phyloP scores from a whole-genome alignment of 1,284 basidiomycete species.

The Malassezia globosa region DNA sequence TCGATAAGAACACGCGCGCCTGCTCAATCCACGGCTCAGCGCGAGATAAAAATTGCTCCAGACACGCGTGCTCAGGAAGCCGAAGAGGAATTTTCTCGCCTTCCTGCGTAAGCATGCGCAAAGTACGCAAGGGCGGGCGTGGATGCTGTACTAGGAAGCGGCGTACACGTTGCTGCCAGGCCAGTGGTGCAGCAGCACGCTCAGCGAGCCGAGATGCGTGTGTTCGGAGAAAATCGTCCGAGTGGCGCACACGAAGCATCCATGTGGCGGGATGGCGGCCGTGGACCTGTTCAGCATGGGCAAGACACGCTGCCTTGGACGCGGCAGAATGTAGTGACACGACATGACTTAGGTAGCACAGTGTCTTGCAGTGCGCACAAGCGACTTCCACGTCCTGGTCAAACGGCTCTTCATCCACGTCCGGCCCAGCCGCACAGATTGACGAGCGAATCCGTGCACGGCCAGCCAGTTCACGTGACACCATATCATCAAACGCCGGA shows the following conservation, averaged over 20 bases:
- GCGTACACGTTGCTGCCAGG: conserved; percentile 63
- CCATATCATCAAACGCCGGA: conserved; percentile 75
- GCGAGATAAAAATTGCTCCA: conserved; percentile 65
- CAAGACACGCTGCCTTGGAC: conserved; percentile 64
- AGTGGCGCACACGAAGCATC: conserved; percentile 65
- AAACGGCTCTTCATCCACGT: conserved; percentile 47
- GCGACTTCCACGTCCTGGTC: conserved; percentile 92
- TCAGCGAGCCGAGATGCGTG: conserved; percentile 49
- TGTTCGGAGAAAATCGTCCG: conserved; percentile 60
- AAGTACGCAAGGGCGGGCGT: conserved; percentile 61
- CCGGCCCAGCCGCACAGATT: conserved; percentile 44
- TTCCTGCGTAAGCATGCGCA: conserved; percentile 68
- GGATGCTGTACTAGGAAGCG: conserved; percentile 55
- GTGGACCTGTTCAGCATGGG: conserved; percentile 70
- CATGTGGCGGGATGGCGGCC: conserved; percentile 57
- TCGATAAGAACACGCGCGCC: conserved; percentile 45
- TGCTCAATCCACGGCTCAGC: conserved; percentile 75
- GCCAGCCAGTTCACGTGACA: conserved; percentile 63
- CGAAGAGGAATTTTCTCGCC: conserved; percentile 70
- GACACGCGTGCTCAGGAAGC: conserved; percentile 60
- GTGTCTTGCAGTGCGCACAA: conserved; percentile 81
- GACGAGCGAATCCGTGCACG: conserved; percentile 54
- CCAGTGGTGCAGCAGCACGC: conserved; percentile 62
- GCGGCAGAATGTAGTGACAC: conserved; percentile 51
- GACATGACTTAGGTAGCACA: conserved; percentile 89